phyloP scores from a whole-genome alignment of 2,329 filamentous ascomycete species.

The Claviceps paspali region DNA sequence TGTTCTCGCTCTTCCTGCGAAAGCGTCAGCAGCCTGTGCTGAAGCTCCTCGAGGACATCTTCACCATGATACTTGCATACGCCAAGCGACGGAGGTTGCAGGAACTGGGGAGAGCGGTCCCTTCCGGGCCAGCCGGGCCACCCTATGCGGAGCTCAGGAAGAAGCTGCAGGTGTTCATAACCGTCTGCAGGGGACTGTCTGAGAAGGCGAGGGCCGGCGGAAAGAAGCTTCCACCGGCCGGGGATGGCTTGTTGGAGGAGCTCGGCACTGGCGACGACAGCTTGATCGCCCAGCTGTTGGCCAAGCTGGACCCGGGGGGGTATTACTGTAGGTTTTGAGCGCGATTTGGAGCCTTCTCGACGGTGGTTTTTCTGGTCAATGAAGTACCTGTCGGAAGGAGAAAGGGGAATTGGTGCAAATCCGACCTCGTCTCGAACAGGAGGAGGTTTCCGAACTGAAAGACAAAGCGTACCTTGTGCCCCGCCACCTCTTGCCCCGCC shows the following conservation, averaged over 20 bases:
- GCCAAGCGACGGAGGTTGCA: conserved; percentile 34
- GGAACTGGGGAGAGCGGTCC: conserved; percentile 16
- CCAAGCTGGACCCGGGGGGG: conserved; percentile 55
- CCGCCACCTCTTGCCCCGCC: too few relatives aligned
- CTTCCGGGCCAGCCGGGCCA: conserved; percentile 12
- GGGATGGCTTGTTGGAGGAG: conserved; percentile 11
- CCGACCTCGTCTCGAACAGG: neutral
- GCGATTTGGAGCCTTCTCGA: too few relatives aligned
- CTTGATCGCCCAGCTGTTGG: conserved; percentile 51
- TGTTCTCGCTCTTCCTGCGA: conserved; percentile 56
- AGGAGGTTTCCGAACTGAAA: too few relatives aligned
- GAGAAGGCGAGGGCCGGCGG: conserved; percentile 39
- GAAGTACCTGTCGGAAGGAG: too few relatives aligned
- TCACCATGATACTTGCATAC: conserved; percentile 56
- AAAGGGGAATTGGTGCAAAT: too few relatives aligned
- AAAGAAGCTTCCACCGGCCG: conserved; percentile 5
- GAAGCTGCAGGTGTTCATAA: conserved; percentile 60
- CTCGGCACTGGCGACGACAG: conserved; percentile 31
- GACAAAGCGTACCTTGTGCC: too few relatives aligned
- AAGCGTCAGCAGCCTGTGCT: conserved; percentile 61
- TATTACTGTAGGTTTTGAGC: conserved; percentile 35
- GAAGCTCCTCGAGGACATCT: conserved; percentile 61
- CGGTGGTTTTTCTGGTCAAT: too few relatives aligned
- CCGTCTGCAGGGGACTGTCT: conserved; percentile 50
- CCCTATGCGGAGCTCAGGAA: conserved; percentile 54